These are phyloP conservation scores for Breynia disticha DNA, from an alignment of 441 rosid species.

Conservation along the genomic window DNA sequence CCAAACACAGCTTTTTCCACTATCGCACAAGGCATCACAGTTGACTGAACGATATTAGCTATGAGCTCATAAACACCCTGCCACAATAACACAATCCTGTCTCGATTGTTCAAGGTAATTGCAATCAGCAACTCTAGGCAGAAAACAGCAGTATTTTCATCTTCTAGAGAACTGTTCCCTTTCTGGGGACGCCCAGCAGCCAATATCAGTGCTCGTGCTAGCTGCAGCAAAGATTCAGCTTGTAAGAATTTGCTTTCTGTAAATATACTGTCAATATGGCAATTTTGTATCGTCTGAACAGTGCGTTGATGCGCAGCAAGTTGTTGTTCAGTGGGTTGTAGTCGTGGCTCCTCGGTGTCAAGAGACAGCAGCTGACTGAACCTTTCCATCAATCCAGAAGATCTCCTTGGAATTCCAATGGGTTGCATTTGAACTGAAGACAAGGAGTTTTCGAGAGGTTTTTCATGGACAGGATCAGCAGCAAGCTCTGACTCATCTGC, in stretches of 20 bases:
- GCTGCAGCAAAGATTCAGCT: slow-evolving; percentile 79
- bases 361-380: slow-evolving; percentile 94
- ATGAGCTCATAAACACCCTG: slow-evolving; percentile 93
- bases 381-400: slow-evolving; percentile 92
- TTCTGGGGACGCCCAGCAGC: slow-evolving; percentile 76
- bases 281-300: slow-evolving; percentile 74
- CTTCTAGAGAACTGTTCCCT: slow-evolving; percentile 74
- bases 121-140: slow-evolving; percentile 91
- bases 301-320: slow-evolving; percentile 90
- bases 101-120: slow-evolving; percentile 86
- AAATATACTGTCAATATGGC: slow-evolving; percentile 90
- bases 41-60: slow-evolving; percentile 84
- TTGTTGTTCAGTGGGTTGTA: slow-evolving; percentile 85
- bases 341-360: slow-evolving; percentile 90
- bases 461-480: slow-evolving; percentile 67
- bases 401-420: slow-evolving; percentile 63
- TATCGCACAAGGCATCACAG: slow-evolving; percentile 75
- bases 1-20: slow-evolving; percentile 97
- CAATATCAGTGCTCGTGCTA: slow-evolving; percentile 76
- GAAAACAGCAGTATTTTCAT: slow-evolving; percentile 91
- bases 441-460: slow-evolving; percentile 48
- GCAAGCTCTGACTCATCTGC: slow-evolving; percentile 88
- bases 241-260: slow-evolving; percentile 91
- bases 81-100: slow-evolving; percentile 85
- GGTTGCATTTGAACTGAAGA: slow-evolving; percentile 56